phyloP scores from a whole-genome alignment of 768 basidiomycete genomes.

The Galerina marginata region DNA sequence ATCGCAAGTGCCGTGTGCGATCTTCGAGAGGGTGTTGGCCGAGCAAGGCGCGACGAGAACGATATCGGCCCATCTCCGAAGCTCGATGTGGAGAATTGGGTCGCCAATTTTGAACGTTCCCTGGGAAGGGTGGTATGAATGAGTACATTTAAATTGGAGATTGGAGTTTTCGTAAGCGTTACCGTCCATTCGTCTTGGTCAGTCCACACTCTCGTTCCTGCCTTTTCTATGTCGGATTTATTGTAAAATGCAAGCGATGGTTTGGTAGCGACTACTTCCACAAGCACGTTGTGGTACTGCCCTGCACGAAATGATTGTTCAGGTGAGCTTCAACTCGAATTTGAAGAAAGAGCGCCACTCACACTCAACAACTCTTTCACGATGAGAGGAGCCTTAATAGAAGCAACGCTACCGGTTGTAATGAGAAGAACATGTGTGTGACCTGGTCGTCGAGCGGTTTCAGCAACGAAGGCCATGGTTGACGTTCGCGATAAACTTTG shows the following conservation, averaged over 20 bases:
- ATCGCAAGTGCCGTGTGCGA: constrained; percentile 88
- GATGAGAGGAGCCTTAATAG: constrained; percentile 92
- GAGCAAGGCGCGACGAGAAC: constrained; percentile 96
- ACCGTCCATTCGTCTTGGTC: constrained; percentile 96
- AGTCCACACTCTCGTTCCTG: constrained; percentile 77
- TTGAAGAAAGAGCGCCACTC: constrained; percentile 10
- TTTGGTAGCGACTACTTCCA: constrained; percentile 87
- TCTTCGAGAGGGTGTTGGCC: constrained; percentile 93
- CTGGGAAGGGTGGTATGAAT: constrained; percentile 41
- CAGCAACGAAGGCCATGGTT: constrained; percentile 42
- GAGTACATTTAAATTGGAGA: not conserved
- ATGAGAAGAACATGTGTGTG: constrained; percentile 78
- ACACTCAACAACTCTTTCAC: constrained; percentile 73
- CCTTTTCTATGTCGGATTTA: constrained; percentile 49
- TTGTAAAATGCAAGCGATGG: constrained; percentile 80
- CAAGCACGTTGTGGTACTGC: constrained; percentile 75
- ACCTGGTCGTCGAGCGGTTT: constrained; percentile 45
- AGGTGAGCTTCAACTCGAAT: too few relatives aligned
- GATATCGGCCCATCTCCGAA: constrained; percentile 92
- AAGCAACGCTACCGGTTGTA: constrained; percentile 94
- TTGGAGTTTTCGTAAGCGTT: constrained; percentile 15
- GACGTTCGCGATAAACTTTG: not conserved
- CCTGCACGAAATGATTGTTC: not conserved
- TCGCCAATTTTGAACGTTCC: constrained; percentile 79
- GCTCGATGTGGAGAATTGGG: constrained; percentile 95